These are phyloP conservation scores for Trichosanthes truncata DNA, from an alignment of 306 rosid species.

Conservation along the genomic window DNA sequence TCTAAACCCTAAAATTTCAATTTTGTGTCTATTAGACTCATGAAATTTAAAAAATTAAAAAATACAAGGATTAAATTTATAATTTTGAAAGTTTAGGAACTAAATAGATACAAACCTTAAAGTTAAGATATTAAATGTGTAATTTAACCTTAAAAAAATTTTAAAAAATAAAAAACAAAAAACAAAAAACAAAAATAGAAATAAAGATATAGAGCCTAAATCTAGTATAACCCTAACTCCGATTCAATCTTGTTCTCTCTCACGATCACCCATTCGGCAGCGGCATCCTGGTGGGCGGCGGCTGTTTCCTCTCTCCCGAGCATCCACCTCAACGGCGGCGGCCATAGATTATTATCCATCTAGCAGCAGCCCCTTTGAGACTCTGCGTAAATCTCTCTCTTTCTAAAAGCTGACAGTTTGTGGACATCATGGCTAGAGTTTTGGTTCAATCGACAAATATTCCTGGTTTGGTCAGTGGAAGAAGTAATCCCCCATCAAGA, in stretches of 20 bases:
- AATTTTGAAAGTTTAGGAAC: no score
- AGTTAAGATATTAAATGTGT: no score
- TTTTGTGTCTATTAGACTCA: no score
- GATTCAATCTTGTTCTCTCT: background rate
- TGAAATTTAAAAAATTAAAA: no score
- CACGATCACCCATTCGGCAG: background rate
- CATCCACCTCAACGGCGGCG: background rate
- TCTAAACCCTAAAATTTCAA: no score
- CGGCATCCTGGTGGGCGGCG: background rate
- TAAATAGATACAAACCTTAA: no score
- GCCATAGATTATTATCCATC: background rate
- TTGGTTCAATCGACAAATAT: conserved; percentile 70
- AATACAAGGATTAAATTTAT: no score
- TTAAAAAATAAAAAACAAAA: background rate
- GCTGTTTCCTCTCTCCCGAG: background rate
- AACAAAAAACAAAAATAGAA: background rate
- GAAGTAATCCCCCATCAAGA: conserved; percentile 35
- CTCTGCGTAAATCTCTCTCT: background rate
- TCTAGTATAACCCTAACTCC: background rate
- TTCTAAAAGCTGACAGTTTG: background rate
- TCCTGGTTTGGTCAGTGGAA: conserved; percentile 44
- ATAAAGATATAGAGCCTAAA: background rate
- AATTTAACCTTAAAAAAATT: no score
- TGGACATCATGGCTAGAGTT: conserved; percentile 62
- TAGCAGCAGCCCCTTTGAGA: background rate